Evolutionary conservation across 495 filamentous ascomycete genomes (phyloP), one percentile per base, ranked within the genome.

Genomic region (Hypoxylon fuscum): DNA sequence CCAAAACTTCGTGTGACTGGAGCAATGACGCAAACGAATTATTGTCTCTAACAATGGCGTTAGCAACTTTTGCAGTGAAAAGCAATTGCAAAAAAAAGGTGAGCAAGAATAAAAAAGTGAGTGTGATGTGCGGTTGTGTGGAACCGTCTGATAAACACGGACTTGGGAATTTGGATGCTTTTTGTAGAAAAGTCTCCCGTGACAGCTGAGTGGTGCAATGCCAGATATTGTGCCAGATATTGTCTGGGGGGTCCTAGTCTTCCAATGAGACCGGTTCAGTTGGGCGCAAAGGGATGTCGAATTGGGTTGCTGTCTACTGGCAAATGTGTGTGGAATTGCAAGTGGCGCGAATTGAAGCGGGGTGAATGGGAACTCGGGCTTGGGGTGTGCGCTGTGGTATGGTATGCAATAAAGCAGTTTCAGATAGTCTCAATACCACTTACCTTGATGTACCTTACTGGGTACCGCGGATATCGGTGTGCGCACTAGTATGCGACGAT

Each of bases 201-300:
- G 37, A 66, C 43, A 57, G 42, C 37, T 58, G 38, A 41, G 53
- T 45, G 43, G 57, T 60, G 23, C 45, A 42, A 18, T n/a, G 35
- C 15, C 11, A 37, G 45, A 50, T 44, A 54, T 34, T 34, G 27
- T n/a, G 35, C 15, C 11, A 37, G 45, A 8, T 27, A 34, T 48
- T 56, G 45, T 29, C 46, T 41, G 17, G 52, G 57, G 57, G 52
- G 15, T 61, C 53, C 57, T 15, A 35, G 57, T 62, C 52, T 66
- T 61, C 57, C 51, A 66, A 62, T 66, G 20, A 62, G 63, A 66
- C 55, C 46, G 51, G 57, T 43, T 62, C 57, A 66, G 63, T 66
- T 66, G 63, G 63, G 63, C 63, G 63, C 56, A 56, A 66, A 66
- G 56, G 62, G 55, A 56, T 32, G 27, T 61, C 51, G 57, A 66